Conservation (phyloP, 805 yeast species). For the Cyberlindnera maritima region DNA sequence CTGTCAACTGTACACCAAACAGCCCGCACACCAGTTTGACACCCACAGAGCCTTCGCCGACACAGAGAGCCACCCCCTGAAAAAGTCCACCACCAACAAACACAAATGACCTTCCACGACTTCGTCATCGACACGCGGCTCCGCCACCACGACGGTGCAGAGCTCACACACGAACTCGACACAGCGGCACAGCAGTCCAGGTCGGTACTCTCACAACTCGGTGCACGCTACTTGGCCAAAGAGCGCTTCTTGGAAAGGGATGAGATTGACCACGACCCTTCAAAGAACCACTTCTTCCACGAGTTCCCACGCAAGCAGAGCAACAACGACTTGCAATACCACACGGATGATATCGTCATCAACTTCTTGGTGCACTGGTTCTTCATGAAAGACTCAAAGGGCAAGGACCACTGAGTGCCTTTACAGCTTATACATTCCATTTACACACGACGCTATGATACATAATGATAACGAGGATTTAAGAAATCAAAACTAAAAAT, state of each 20-base stretch:
- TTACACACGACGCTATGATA: constrained; percentile 4
- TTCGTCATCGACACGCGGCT: constrained; percentile 21
- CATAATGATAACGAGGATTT: not conserved
- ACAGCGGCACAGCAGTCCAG: constrained; percentile 1
- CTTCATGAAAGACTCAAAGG: constrained; percentile 17
- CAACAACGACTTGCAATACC: constrained; percentile 28
- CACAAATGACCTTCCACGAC: constrained; percentile 20
- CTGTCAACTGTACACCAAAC: no score
- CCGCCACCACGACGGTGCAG: constrained; percentile 14
- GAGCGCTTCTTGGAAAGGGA: constrained; percentile 16
- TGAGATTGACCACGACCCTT: constrained; percentile 18
- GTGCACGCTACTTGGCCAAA: constrained; percentile 8
- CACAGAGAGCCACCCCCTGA: no score
- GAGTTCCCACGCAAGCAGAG: constrained; percentile 30
- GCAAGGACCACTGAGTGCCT: not conserved
- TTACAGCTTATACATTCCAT: not conserved
- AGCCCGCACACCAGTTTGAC: no score
- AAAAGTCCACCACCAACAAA: not conserved
- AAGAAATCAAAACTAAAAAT: not conserved
- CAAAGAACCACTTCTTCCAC: constrained; percentile 22
- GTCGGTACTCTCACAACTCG: constrained; percentile 1
- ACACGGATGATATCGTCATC: constrained; percentile 28
- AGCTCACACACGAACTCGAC: constrained; percentile 9
- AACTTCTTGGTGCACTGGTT: constrained; percentile 27
- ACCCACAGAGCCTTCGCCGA: no score